Percentiles rank a stretch among this genome's conserved stretches.
Conservation (phyloP, 2,329 filamentous ascomycete genomes). For the Plectosphaerella plurivora region DNA sequence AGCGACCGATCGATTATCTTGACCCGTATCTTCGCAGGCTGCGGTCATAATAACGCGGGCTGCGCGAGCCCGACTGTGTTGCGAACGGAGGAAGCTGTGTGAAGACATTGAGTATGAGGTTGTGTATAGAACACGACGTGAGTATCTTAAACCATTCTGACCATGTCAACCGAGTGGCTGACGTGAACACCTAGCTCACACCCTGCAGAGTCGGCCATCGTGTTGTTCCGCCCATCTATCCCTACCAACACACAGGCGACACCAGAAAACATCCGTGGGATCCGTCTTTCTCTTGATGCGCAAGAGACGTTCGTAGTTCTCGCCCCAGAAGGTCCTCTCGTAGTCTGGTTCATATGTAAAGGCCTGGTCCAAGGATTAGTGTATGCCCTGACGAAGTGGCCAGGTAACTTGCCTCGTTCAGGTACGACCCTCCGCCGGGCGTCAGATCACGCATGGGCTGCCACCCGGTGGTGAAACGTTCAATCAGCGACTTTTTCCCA, state of each 20-base stretch:
- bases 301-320: constrained; percentile 10
- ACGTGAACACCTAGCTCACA: neutral
- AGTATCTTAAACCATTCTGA: too few species aligned
- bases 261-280: constrained; percentile 12
- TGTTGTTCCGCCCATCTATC: constrained; percentile 13
- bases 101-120: too few species aligned
- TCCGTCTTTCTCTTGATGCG: constrained; percentile 13
- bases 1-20: too few species aligned
- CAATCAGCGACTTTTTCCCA: constrained; percentile 18
- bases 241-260: constrained; percentile 11
- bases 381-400: too few species aligned
- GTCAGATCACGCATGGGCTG: constrained; percentile 25
- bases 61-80: too few species aligned
- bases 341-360: constrained; percentile 11
- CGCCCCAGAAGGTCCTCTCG: constrained; percentile 13
- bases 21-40: too few species aligned
- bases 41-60: too few species aligned
- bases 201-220: constrained; percentile 4
- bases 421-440: constrained; percentile 13
- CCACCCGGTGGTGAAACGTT: constrained; percentile 18
- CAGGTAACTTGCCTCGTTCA: constrained; percentile 14
- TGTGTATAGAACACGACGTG: too few species aligned
- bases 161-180: too few species aligned
- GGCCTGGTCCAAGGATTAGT: neutral
- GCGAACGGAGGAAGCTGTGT: too few species aligned